These are phyloP conservation scores for Verticillium zaregamsianum DNA, from an alignment of 2,329 filamentous ascomycete species.

Conservation along the genomic window DNA sequence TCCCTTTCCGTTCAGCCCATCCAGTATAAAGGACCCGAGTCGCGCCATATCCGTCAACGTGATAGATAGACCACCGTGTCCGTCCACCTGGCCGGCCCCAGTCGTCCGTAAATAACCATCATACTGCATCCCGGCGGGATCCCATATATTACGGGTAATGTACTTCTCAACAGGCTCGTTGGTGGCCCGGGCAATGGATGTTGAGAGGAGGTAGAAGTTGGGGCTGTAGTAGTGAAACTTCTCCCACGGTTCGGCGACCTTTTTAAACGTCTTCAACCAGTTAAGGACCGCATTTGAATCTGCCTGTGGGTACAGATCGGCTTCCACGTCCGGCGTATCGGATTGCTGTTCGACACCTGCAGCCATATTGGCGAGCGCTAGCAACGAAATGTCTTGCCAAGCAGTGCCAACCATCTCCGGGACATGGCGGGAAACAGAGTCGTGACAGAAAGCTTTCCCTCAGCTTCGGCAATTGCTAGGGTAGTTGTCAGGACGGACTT, in stretches of 20 bases:
- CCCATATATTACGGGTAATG: background rate
- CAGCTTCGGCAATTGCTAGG: background rate
- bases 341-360: background rate
- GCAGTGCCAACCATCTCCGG: background rate
- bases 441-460: background rate
- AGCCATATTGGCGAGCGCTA: background rate
- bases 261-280: background rate
- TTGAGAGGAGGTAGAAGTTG: background rate
- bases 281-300: background rate
- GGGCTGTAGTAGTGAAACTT: constrained; percentile 1
- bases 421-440: background rate
- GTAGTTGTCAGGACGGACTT: background rate
- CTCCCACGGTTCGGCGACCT: constrained; percentile 1
- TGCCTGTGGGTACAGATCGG: background rate
- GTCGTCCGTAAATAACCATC: background rate
- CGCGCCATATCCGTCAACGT: background rate
- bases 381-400: background rate
- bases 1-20: background rate
- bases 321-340: background rate
- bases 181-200: background rate
- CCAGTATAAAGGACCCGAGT: background rate
- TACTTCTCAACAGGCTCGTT: background rate
- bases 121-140: background rate
- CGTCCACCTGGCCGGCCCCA: background rate
- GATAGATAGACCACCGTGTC: background rate